These are phyloP conservation scores for Thalassiosira mediterranea DNA, from an alignment of 352 stramenopile species.

Conservation along the genomic window DNA sequence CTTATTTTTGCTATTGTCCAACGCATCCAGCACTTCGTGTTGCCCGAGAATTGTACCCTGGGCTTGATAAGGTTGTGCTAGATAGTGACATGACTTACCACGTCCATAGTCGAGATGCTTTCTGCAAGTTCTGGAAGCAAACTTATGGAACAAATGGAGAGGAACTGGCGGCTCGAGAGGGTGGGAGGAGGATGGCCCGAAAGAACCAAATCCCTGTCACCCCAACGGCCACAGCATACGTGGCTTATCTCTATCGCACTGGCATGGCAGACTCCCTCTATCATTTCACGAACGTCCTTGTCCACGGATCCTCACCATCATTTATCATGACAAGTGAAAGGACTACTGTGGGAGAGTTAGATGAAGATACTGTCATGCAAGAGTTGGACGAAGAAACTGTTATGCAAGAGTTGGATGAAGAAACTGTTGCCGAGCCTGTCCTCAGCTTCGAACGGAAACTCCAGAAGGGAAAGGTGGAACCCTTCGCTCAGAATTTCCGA, in stretches of 20 bases:
- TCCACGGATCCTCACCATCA: not conserved
- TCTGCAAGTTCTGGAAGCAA: not conserved
- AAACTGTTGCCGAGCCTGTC: too few species aligned
- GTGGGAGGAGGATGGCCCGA: not conserved
- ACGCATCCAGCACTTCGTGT: too few species aligned
- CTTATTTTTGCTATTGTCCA: too few species aligned
- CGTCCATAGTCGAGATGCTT: not conserved
- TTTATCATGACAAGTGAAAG: too few species aligned
- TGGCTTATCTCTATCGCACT: not conserved
- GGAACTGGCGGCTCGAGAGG: not conserved
- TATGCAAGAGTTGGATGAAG: too few species aligned
- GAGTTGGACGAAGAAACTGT: too few species aligned
- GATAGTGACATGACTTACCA: not conserved
- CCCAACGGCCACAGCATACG: slow-evolving; percentile 1
- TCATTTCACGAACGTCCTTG: slow-evolving; percentile 2
- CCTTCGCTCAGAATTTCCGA: too few species aligned
- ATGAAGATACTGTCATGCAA: too few species aligned
- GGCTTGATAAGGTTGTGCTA: not conserved
- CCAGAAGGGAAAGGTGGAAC: too few species aligned
- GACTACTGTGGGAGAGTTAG: too few species aligned
- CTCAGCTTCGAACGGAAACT: too few species aligned
- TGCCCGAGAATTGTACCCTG: not conserved
- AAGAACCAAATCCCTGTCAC: not conserved
- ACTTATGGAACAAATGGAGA: slow-evolving; percentile 6
- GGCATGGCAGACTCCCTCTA: too few species aligned